Conservation (phyloP, 129 eudicot species). For the Pulicaria dysenterica region DNA sequence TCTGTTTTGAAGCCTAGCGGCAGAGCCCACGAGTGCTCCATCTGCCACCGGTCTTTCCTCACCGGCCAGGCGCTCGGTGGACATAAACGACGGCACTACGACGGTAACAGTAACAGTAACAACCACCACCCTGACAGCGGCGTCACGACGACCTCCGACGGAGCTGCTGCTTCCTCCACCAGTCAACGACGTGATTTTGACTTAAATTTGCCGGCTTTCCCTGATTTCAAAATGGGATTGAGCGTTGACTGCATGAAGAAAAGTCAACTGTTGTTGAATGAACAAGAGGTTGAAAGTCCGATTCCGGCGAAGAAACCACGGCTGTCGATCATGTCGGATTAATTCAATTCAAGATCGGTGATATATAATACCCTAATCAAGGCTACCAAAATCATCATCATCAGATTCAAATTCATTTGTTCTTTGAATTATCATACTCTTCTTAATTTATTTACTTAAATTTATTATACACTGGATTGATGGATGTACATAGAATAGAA, state of each 20-base stretch:
- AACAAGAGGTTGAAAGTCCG: constrained; percentile 85
- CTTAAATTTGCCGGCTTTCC: constrained; percentile 55
- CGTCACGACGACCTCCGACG: constrained; percentile 39
- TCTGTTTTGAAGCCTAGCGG: constrained; percentile 60
- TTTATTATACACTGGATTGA: constrained; percentile 9
- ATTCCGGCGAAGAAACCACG: constrained; percentile 63
- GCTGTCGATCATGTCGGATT: constrained; percentile 28
- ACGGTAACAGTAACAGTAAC: constrained; percentile 47
- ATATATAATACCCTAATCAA: too few relatives aligned
- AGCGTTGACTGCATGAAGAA: constrained; percentile 43
- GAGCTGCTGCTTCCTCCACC: constrained; percentile 35
- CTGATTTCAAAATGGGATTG: constrained; percentile 40
- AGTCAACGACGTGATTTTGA: constrained; percentile 43
- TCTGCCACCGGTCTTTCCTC: constrained; percentile 65
- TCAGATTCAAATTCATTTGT: constrained; percentile 21
- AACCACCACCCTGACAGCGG: constrained; percentile 14
- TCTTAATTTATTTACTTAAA: neutral
- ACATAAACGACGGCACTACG: constrained; percentile 92
- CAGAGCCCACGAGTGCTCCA: constrained; percentile 58
- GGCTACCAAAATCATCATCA: neutral
- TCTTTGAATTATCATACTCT: neutral
- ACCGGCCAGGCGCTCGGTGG: constrained; percentile 97
- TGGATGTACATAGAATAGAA: constrained; percentile 27
- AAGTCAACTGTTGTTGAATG: constrained; percentile 40
- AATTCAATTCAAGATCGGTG: too few relatives aligned